Evolutionary conservation across 768 basidiomycete species (phyloP).

Genomic region (Hygrocybe punicea): DNA sequence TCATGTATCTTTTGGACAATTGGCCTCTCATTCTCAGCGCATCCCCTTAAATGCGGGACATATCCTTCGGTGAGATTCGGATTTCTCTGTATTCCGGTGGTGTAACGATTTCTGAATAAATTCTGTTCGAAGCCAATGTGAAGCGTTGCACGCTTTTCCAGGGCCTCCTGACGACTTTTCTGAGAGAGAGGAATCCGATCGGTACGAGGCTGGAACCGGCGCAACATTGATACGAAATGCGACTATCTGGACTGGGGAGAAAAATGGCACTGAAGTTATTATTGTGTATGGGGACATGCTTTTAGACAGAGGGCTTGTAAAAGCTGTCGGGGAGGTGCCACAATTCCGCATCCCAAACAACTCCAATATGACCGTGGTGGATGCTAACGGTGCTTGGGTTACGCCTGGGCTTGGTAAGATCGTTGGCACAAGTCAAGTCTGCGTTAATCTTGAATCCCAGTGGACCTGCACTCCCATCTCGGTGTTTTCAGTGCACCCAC

Average conservation of each 20-base stretch:
- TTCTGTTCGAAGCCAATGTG: conserved; percentile 41
- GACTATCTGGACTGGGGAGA: conserved; percentile 59
- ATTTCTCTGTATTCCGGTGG: neutral
- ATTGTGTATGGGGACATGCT: conserved; percentile 61
- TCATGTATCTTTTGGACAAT: neutral
- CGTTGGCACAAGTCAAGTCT: conserved; percentile 18
- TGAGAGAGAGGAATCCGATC: conserved; percentile 52
- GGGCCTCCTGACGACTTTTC: conserved; percentile 35
- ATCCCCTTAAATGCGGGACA: neutral
- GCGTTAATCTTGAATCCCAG: conserved; percentile 34
- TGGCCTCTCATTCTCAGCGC: neutral
- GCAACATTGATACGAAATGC: conserved; percentile 70
- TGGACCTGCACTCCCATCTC: conserved; percentile 78
- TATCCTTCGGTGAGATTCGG: neutral
- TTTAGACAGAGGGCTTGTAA: conserved; percentile 63
- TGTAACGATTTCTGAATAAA: neutral
- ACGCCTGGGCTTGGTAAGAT: conserved; percentile 61
- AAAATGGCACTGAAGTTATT: conserved; percentile 45
- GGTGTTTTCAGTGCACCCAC: conserved; percentile 69
- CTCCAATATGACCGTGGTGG: conserved; percentile 49
- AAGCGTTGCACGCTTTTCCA: conserved; percentile 48
- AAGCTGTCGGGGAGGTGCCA: conserved; percentile 54
- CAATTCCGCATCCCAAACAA: conserved; percentile 33
- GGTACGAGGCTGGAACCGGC: conserved; percentile 63
- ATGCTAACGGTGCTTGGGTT: conserved; percentile 64